Evolutionary conservation across 1,284 basidiomycete species (phyloP).

Genomic region (Inonotus hispidus): DNA sequence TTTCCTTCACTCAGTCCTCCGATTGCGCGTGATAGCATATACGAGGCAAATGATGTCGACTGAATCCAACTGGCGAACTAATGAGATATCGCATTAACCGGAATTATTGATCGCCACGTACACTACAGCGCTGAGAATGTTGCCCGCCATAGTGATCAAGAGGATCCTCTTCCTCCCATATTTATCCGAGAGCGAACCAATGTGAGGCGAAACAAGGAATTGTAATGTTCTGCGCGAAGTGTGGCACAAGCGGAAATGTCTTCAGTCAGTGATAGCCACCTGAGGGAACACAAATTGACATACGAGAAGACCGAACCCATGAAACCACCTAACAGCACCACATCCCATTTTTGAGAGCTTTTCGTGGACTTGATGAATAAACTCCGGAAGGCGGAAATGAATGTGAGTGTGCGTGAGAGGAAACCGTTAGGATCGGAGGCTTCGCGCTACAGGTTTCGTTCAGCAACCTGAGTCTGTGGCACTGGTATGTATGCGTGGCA

Average conservation of each 20-base stretch:
- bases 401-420: slow-evolving; percentile 60
- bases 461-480: not conserved
- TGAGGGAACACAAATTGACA: slow-evolving; percentile 28
- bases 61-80: slow-evolving; percentile 67
- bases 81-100: not conserved
- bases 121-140: slow-evolving; percentile 79
- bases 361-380: slow-evolving; percentile 52
- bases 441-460: slow-evolving; percentile 48
- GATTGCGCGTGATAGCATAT: slow-evolving; percentile 82
- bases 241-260: not conserved
- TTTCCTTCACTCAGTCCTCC: slow-evolving; percentile 89
- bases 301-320: slow-evolving; percentile 90
- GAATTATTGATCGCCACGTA: slow-evolving; percentile 35
- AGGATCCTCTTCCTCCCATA: slow-evolving; percentile 82
- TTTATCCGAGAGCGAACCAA: slow-evolving; percentile 78
- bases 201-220: slow-evolving; percentile 79
- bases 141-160: slow-evolving; percentile 85
- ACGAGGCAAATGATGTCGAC: slow-evolving; percentile 82
- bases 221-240: slow-evolving; percentile 62
- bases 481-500: not conserved
- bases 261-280: not conserved
- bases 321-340: slow-evolving; percentile 80
- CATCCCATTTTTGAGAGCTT: slow-evolving; percentile 71
- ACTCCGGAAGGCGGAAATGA: slow-evolving; percentile 58
- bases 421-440: slow-evolving; percentile 63